Evolutionary conservation across 805 yeast genomes (phyloP), one percentile per base, ranked within the genome.

Genomic region (Candida hungchunana): DNA sequence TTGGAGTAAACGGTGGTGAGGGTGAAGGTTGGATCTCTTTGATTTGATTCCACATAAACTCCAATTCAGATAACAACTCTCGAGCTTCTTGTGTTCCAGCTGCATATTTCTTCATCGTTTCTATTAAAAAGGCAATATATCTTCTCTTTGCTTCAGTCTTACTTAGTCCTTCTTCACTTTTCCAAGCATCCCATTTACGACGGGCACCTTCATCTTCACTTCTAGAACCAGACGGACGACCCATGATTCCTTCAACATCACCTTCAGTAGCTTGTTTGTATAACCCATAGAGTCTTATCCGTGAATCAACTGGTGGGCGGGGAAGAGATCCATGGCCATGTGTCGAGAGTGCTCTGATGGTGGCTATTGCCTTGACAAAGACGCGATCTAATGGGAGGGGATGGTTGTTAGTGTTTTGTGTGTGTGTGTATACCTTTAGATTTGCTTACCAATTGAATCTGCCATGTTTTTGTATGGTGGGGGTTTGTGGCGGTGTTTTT

Each of bases 261-360:
- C 96, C 96, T 58, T 84, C 66, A 31, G 94, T 86, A 2, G 95
- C 89, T 55, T 86, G 96, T 51, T 86, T 87, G 61, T 85, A 86
- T 33, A 86, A 67, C 0, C 95, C 95, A 56, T 86, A 86, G 4
- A 86, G 66, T 44, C 69, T 69, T 39, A 81, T 76, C 22, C 95
- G 59, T 41, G 67, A 73, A 35, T 78, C 81, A 3, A 83, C 71
- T 0, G 93, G 88, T 0, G 95, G 95, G 18, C 89, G 68, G 1
- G 89, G 87, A 19, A 83, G 61, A 8, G 80, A 64, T 12, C 79
- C 79, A 42, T 74, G 67, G 29, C 77, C 75, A 15, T 80, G 66
- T 6, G 82, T 70, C 3, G 90, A 79, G 28, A 86, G 64, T 2
- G 88, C 74, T 43, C 82, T 69, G 36, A 86, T 82, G 5, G 93